Base-by-base conservation (phyloP, 768 basidiomycete species). In the Imleria badia region DNA sequence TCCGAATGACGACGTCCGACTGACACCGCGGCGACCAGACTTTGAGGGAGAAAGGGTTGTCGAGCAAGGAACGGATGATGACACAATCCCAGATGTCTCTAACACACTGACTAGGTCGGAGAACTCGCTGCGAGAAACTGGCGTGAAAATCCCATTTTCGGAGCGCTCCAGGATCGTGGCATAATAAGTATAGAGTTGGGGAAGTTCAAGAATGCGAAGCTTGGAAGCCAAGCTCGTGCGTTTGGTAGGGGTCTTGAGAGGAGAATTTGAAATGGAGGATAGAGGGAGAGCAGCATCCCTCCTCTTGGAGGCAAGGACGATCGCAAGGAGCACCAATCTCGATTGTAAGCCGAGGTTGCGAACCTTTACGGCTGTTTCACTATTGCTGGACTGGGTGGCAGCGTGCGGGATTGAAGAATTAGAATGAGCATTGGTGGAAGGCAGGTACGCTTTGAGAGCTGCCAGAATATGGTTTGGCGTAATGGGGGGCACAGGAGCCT, bases 71-170 rank as follows among this genome's bases (percentile, higher is more conserved):
- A 4, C 79, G 59, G 45, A 60, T n/a, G 58, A 59, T 0, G 77
- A 74, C 10, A 87, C 71, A 8, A 90, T 74, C 3, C 91, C 91
- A 8, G 81, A 78, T 5, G 86, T 88, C 70, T 94, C 91, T 35
- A 94, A 72, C 45, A 92, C 73, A 23, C 81, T 79, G 1, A 88
- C 63, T 4, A 93, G 75, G 60, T 94, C 91, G 0, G 77, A 74
- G 59, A 94, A 91, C 61, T 92, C 90, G 65, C 81, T 88, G 10
- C 87, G 78, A 11, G 86, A 88, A 2, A 87, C 88, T 4, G 86
- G 76, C 3, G 79, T 72, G 56, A 90, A 86, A 6, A 81, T 66
- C 15, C 78, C 79, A 15, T 72, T 74, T 20, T 81, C 81, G 12
- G 78, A 75, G 33, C 86, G 80, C 15, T 75, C 74, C 10, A 94